These are phyloP conservation scores for Macadamia integrifolia DNA, from an alignment of 164 flowering plant species.

Conservation along the genomic window DNA sequence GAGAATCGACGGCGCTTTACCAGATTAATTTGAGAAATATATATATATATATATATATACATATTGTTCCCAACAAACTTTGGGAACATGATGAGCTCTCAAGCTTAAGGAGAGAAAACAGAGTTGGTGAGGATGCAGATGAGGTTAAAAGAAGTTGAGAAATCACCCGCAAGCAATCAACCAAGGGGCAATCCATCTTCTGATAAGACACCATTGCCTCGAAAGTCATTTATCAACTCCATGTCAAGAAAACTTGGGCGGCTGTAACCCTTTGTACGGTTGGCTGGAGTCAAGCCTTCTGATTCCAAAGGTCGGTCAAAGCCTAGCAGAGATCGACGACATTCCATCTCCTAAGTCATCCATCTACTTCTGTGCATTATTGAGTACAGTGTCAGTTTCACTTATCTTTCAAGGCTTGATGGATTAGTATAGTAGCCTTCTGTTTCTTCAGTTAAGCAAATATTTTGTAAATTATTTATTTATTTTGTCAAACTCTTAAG, in stretches of 20 bases:
- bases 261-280: slow-evolving; percentile 48
- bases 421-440: slow-evolving; percentile 4
- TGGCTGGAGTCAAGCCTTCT: slow-evolving; percentile 37
- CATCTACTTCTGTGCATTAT: neutral
- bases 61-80: no score
- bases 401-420: slow-evolving; percentile 12
- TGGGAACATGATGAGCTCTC: slow-evolving; percentile 39
- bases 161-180: slow-evolving; percentile 16
- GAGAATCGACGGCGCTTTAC: no score
- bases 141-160: slow-evolving; percentile 64
- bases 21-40: no score
- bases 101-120: slow-evolving; percentile 44
- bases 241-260: slow-evolving; percentile 73
- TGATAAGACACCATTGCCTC: slow-evolving; percentile 61
- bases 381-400: slow-evolving; percentile 4
- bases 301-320: slow-evolving; percentile 36
- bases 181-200: slow-evolving; percentile 24
- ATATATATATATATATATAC: no score
- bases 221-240: slow-evolving; percentile 70
- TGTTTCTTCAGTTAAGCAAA: slow-evolving; percentile 8
- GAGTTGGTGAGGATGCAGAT: slow-evolving; percentile 64
- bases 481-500: neutral
- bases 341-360: slow-evolving; percentile 53
- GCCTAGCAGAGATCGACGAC: slow-evolving; percentile 61
- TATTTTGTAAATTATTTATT: slow-evolving; percentile 9